Evolutionary conservation across 352 stramenopile species (phyloP).

Genomic region (Paralagenidium karlingii): DNA sequence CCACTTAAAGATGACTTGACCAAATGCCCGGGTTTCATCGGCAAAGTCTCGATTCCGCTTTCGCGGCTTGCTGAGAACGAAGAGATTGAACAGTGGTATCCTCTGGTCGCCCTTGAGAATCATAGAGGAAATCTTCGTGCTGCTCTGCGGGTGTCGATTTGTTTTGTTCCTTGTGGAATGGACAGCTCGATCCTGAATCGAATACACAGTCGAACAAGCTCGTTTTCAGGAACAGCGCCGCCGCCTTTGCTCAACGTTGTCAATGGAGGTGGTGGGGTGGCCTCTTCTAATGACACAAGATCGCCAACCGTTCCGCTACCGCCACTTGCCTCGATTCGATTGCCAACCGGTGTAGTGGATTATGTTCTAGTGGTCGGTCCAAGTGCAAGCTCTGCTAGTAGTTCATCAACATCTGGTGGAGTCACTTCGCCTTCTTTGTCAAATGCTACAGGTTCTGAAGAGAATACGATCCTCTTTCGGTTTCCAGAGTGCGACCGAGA

Average conservation of each 20-base stretch:
- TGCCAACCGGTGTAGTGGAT: slow-evolving; percentile 58
- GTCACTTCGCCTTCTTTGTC: not conserved
- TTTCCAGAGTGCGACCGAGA: slow-evolving; percentile 40
- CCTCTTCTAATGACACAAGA: no score
- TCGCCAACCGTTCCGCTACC: no score
- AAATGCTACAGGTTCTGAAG: slow-evolving; percentile 4
- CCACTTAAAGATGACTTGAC: slow-evolving; percentile 26
- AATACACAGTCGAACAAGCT: no score
- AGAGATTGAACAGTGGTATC: slow-evolving; percentile 79
- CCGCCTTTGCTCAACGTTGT: no score
- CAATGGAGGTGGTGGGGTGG: no score
- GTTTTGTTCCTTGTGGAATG: slow-evolving; percentile 33
- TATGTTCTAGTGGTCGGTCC: slow-evolving; percentile 63
- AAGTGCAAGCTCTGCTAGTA: not conserved
- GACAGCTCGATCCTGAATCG: no score
- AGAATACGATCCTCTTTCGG: slow-evolving; percentile 47
- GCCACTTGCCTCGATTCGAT: no score
- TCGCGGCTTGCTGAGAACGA: slow-evolving; percentile 49
- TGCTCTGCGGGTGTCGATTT: slow-evolving; percentile 57
- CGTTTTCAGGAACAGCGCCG: no score
- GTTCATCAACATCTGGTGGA: no score
- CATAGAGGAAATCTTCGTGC: slow-evolving; percentile 26
- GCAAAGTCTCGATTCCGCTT: slow-evolving; percentile 33
- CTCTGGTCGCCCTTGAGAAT: slow-evolving; percentile 37
- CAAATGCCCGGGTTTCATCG: slow-evolving; percentile 45